phyloP scores from a whole-genome alignment of 2,329 filamentous ascomycete genomes.

The Cladophialophora chaetospira region DNA sequence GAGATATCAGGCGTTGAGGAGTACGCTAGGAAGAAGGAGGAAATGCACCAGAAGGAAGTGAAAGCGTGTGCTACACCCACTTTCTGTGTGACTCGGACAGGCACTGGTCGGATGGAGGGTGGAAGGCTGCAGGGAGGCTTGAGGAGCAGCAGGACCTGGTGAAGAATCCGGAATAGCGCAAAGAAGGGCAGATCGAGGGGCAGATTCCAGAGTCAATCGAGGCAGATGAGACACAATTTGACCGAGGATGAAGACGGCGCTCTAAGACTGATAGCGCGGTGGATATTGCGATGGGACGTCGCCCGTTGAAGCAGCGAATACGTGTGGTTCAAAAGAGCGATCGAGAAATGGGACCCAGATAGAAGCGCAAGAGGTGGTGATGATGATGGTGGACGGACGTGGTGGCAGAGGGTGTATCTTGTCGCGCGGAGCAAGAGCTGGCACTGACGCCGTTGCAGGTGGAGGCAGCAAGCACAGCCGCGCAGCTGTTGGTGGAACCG shows the following conservation, averaged over 20 bases:
- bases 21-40: slow-evolving; percentile 13
- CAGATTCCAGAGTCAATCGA: slow-evolving; percentile 12
- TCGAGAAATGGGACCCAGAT: not conserved
- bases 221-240: not conserved
- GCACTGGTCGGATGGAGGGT: slow-evolving; percentile 15
- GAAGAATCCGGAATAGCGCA: slow-evolving; percentile 8
- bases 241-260: not conserved
- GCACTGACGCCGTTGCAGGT: not conserved
- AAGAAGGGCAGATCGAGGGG: slow-evolving; percentile 16
- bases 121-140: slow-evolving; percentile 1
- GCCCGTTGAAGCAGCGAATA: not conserved
- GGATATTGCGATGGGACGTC: slow-evolving; percentile 5
- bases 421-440: slow-evolving; percentile 1
- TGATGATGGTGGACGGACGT: slow-evolving; percentile 2
- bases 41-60: slow-evolving; percentile 12
- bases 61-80: slow-evolving; percentile 1
- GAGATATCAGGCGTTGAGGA: slow-evolving; percentile 6
- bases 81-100: not conserved
- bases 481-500: not conserved
- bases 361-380: not conserved
- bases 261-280: slow-evolving; percentile 2
- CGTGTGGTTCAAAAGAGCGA: not conserved
- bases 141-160: slow-evolving; percentile 2
- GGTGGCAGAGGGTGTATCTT: slow-evolving; percentile 5
- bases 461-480: slow-evolving; percentile 1